Evolutionary conservation across 73 alveolate species (phyloP), one percentile per base, ranked within the genome.

Genomic region (Paramecium biaurelia): DNA sequence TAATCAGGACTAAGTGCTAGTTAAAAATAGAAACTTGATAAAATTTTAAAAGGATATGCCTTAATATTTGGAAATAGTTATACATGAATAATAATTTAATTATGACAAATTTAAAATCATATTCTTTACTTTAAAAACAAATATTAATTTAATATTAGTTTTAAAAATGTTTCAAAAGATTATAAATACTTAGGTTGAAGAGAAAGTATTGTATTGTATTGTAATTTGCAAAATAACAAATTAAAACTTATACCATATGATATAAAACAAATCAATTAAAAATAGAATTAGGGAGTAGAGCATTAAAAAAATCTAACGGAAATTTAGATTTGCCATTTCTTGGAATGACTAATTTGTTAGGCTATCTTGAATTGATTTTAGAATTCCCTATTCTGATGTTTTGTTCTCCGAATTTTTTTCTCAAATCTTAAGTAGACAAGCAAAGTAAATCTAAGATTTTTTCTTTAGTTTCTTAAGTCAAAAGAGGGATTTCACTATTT

Each of bases 221-320:
- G 12, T 38, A 38, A 38, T 38, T 7, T 38, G 47, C 4, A 10
- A 38, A 7, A 38, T 38, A 38, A 38, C 8, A 38, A 47, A 47
- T 14, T 47, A 47, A 47, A 47, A 47, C 58, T 3, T 23, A 47
- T 47, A 47, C 5, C 7, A 47, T 58, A 58, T 18, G 7, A 23
- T 15, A 24, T 15, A 24, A 58, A 58, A n/a, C n/a, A 7, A 15
- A 58, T 58, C 76, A 58, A 18, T 23, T 21, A 24, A 58, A 18
- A 58, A 58, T 58, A 15, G 76, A 58, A 58, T 58, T 20, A 20
- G 76, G 76, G 20, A 70, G 12, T 3, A 70, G 86, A 35, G 57
- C 86, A 70, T 70, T 70, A 32, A 70, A 70, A 70, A 70, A 70
- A 32, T 70, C 86, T 24, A 18, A 28, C 15, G 86, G 86, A 35